Evolutionary conservation across 192 early-diverging fungal genomes (phyloP).

Genomic region (Linnemannia zychae): DNA sequence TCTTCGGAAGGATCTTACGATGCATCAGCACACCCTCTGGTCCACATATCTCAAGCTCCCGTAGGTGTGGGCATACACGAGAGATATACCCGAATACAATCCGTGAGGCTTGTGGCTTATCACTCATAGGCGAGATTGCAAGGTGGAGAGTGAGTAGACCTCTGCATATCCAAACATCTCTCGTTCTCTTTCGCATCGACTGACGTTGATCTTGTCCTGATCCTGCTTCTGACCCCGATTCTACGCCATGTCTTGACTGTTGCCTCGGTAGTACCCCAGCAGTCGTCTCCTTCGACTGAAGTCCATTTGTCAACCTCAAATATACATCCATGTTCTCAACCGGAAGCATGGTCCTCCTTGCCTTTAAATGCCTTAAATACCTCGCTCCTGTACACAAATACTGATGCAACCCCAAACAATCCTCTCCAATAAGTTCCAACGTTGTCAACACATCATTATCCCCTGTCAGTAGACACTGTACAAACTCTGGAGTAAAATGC

Average conservation of each 20-base stretch:
- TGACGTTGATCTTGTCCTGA: too few relatives aligned
- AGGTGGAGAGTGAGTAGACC: not conserved
- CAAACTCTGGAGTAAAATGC: not conserved
- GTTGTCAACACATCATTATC: not conserved
- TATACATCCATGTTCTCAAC: not conserved
- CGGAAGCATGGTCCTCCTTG: not conserved
- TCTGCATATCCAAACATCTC: not conserved
- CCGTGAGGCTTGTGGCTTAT: not conserved
- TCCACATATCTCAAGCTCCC: not conserved
- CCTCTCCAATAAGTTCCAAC: not conserved
- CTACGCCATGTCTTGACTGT: too few relatives aligned
- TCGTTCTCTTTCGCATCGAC: too few relatives aligned
- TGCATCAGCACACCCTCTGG: not conserved
- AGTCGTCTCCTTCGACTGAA: not conserved
- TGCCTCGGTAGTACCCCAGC: too few relatives aligned
- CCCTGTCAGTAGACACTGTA: not conserved
- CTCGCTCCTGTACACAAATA: not conserved
- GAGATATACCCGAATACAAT: not conserved
- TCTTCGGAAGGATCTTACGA: not conserved
- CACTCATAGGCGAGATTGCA: not conserved
- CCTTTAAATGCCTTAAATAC: not conserved
- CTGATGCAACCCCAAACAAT: not conserved
- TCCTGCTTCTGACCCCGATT: too few relatives aligned
- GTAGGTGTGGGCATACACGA: not conserved
- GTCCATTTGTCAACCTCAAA: not conserved